Conservation (phyloP, 2,329 filamentous ascomycete species). For the Aspergillus ibericus region DNA sequence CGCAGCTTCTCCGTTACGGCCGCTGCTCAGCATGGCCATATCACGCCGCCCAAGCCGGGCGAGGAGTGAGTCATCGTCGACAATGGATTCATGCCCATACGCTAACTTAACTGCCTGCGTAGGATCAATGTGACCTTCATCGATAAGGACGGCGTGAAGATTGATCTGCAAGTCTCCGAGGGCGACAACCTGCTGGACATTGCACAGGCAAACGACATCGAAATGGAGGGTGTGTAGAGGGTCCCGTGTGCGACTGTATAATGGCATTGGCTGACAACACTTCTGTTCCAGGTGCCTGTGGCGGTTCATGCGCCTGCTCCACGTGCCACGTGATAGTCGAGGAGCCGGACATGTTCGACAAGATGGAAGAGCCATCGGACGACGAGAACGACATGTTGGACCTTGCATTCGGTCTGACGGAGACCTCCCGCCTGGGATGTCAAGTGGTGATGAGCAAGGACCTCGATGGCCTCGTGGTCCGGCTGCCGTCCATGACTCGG, state of each 20-base stretch:
- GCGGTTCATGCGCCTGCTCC: conserved; percentile 88
- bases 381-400: conserved; percentile 91
- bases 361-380: conserved; percentile 74
- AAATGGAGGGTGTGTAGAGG: conserved; percentile 76
- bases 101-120: not conserved
- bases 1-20: conserved; percentile 67
- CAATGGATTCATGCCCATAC: not conserved
- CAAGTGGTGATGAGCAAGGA: conserved; percentile 91
- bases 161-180: conserved; percentile 75
- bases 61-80: conserved; percentile 69
- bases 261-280: not conserved
- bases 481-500: conserved; percentile 87
- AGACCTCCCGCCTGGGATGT: conserved; percentile 81
- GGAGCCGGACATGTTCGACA: conserved; percentile 71
- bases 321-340: conserved; percentile 88
- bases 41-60: conserved; percentile 80
- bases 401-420: conserved; percentile 83
- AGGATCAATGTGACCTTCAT: conserved; percentile 89
- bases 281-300: conserved; percentile 68
- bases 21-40: conserved; percentile 68
- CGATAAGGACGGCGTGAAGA: conserved; percentile 78
- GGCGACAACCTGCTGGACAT: conserved; percentile 96
- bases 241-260: not conserved
- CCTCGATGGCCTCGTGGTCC: conserved; percentile 80
- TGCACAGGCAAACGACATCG: conserved; percentile 88